phyloP scores from a whole-genome alignment of 192 early-diverging fungal species.

The Dispira parvispora region DNA sequence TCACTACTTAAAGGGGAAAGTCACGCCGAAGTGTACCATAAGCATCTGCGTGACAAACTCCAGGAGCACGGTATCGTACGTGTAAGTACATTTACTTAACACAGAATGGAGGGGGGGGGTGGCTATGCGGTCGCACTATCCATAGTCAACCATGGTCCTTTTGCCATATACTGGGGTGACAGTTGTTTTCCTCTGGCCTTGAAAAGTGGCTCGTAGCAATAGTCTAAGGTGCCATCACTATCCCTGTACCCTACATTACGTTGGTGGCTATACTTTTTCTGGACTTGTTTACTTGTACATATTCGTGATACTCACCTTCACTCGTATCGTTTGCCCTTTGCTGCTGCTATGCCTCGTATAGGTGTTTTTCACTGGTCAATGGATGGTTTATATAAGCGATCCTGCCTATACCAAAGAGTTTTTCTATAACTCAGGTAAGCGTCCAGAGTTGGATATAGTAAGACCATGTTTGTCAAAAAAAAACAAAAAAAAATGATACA shows the following conservation, averaged over 20 bases:
- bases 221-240: too few relatives aligned
- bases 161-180: neutral
- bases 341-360: neutral
- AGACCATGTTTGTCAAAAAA: neutral
- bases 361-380: conserved; percentile 5
- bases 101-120: neutral
- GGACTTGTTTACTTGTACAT: too few relatives aligned
- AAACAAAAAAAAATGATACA: neutral
- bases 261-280: too few relatives aligned
- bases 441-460: too few relatives aligned
- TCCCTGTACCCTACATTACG: too few relatives aligned
- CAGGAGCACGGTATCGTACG: conserved; percentile 3
- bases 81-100: neutral
- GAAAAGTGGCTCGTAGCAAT: neutral
- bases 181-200: neutral
- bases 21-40: conserved; percentile 1
- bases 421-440: conserved; percentile 4
- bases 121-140: too few relatives aligned
- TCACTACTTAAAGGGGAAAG: conserved; percentile 4
- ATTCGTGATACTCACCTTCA: too few relatives aligned
- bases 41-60: neutral
- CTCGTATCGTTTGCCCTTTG: too few relatives aligned
- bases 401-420: neutral
- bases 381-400: neutral
- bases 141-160: neutral